Evolutionary conservation across 176 grass and related monocot species (phyloP).

Genomic region (Bonia amplexicaulis): DNA sequence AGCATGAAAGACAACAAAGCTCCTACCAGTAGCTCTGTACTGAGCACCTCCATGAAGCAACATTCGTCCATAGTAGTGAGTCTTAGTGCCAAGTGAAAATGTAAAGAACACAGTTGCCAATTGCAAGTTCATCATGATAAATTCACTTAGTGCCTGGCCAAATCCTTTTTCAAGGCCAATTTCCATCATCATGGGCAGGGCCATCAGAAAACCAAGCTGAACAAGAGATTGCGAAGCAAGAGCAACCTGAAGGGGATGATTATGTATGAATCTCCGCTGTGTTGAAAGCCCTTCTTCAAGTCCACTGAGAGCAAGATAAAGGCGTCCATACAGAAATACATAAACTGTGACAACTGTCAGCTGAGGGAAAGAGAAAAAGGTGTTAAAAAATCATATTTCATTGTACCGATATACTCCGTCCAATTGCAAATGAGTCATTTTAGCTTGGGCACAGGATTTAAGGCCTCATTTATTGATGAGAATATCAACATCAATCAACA

Average conservation of each 20-base stretch:
- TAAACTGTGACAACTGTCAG: slow-evolving; percentile 88
- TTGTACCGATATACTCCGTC: not conserved
- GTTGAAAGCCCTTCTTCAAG: slow-evolving; percentile 74
- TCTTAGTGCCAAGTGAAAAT: slow-evolving; percentile 93
- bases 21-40: slow-evolving; percentile 77
- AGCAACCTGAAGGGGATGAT: slow-evolving; percentile 77
- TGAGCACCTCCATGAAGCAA: slow-evolving; percentile 90
- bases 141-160: slow-evolving; percentile 74
- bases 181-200: slow-evolving; percentile 98
- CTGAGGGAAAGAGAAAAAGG: slow-evolving; percentile 40
- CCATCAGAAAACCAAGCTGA: slow-evolving; percentile 94
- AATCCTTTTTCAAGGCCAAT: slow-evolving; percentile 96
- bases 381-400: slow-evolving; percentile 13
- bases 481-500: not conserved
- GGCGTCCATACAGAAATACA: slow-evolving; percentile 84
- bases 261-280: slow-evolving; percentile 71
- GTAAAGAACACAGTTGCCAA: slow-evolving; percentile 81
- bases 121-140: slow-evolving; percentile 92
- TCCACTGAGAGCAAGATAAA: slow-evolving; percentile 97
- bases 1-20: slow-evolving; percentile 94
- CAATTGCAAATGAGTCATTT: slow-evolving; percentile 1
- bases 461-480: not conserved
- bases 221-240: slow-evolving; percentile 93
- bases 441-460: slow-evolving; percentile 1
- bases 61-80: slow-evolving; percentile 90